A percentile compares a stretch with the other conserved stretches of the same genome.
Evolutionary conservation across 129 eudicot species (phyloP).

Genomic region (Flaveria brownii): DNA sequence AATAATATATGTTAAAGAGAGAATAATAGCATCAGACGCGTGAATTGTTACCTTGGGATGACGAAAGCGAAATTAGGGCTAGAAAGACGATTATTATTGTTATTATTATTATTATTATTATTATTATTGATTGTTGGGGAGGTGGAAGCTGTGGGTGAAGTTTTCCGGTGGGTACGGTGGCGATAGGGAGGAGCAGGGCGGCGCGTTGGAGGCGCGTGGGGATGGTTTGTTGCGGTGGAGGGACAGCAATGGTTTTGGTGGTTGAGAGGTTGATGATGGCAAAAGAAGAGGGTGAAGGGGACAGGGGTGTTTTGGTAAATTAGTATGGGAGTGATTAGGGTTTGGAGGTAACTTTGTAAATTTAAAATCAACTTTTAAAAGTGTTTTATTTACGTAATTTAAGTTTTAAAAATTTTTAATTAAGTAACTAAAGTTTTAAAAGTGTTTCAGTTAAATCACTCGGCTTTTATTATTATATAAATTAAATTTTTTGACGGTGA

Average conservation of each 20-base stretch:
- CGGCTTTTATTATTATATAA: too few relatives aligned
- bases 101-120: neutral
- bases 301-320: slow-evolving; percentile 23
- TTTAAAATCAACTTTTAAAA: too few relatives aligned
- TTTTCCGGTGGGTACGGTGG: slow-evolving; percentile 19
- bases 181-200: slow-evolving; percentile 12
- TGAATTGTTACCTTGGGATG: slow-evolving; percentile 31
- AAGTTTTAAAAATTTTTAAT: too few relatives aligned
- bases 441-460: too few relatives aligned
- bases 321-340: neutral
- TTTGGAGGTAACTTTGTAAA: neutral
- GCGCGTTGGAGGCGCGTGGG: slow-evolving; percentile 29
- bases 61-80: slow-evolving; percentile 23
- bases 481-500: too few relatives aligned
- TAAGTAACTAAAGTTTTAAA: too few relatives aligned
- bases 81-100: neutral
- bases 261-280: slow-evolving; percentile 27
- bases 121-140: neutral
- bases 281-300: neutral
- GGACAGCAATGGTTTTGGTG: slow-evolving; percentile 1
- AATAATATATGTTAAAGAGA: neutral
- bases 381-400: too few relatives aligned
- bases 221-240: slow-evolving; percentile 18
- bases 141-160: slow-evolving; percentile 21
- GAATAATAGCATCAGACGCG: neutral